Conservation (phyloP, 441 rosid genomes). For the Populus hybrid region DNA sequence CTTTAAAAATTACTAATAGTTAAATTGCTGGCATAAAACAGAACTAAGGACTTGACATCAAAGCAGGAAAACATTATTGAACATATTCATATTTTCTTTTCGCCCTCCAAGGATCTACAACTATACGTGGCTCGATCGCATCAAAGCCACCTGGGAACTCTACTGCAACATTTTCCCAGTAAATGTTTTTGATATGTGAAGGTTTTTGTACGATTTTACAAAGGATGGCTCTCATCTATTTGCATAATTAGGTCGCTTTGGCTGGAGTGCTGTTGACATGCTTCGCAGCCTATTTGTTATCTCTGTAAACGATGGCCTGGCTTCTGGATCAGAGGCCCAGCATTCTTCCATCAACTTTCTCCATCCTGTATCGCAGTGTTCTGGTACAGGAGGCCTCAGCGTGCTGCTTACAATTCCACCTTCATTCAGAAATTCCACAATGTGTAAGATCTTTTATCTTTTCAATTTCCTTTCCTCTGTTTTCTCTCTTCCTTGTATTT, state of each 20-base stretch:
- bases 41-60: not conserved
- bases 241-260: slow-evolving; percentile 39
- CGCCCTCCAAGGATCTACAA: slow-evolving; percentile 3
- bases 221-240: slow-evolving; percentile 12
- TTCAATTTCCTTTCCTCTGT: no score
- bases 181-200: not conserved
- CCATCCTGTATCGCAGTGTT: slow-evolving; percentile 67
- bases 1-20: no score
- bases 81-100: slow-evolving; percentile 1
- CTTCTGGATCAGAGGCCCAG: slow-evolving; percentile 67
- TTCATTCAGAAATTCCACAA: slow-evolving; percentile 25
- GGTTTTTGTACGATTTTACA: not conserved
- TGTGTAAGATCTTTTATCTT: not conserved
- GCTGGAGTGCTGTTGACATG: slow-evolving; percentile 53
- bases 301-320: slow-evolving; percentile 78
- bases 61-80: not conserved
- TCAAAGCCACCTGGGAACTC: not conserved
- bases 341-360: slow-evolving; percentile 80
- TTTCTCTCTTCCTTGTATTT: not conserved
- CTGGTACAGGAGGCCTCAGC: slow-evolving; percentile 72
- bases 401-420: slow-evolving; percentile 83
- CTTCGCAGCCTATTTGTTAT: slow-evolving; percentile 54
- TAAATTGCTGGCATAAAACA: no score
- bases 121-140: not conserved
- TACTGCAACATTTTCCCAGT: not conserved